Percentiles rank a stretch among this genome's conserved stretches.
phyloP scores from a whole-genome alignment of 305 asterid genomes.

The Fraxinus baroniana region DNA sequence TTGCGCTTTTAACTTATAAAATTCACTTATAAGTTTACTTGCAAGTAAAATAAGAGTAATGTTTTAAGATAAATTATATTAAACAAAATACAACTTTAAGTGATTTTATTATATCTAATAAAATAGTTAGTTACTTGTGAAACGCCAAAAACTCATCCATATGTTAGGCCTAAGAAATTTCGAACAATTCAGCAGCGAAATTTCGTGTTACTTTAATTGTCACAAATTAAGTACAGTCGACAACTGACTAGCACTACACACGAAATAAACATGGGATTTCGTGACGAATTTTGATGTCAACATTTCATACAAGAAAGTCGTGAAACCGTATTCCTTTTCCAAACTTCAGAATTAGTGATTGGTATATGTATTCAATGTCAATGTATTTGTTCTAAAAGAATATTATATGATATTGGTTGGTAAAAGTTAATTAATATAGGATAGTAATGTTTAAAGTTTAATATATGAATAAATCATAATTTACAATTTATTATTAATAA shows the following conservation, averaged over 20 bases:
- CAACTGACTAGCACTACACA: background rate
- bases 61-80: no score
- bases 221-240: background rate
- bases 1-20: background rate
- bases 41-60: background rate
- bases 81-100: no score
- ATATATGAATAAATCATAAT: no score
- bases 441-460: background rate
- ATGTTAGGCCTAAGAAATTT: background rate
- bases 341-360: background rate
- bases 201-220: no score
- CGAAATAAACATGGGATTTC: background rate
- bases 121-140: background rate
- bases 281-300: background rate
- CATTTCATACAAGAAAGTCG: background rate
- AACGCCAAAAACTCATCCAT: background rate
- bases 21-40: background rate
- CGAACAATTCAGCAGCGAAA: no score
- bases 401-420: background rate
- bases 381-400: no score
- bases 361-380: background rate
- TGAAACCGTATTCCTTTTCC: background rate
- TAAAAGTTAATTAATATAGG: no score
- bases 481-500: background rate
- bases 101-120: no score